phyloP scores from a whole-genome alignment of 2,329 filamentous ascomycete genomes.

The Claviceps paspali region DNA sequence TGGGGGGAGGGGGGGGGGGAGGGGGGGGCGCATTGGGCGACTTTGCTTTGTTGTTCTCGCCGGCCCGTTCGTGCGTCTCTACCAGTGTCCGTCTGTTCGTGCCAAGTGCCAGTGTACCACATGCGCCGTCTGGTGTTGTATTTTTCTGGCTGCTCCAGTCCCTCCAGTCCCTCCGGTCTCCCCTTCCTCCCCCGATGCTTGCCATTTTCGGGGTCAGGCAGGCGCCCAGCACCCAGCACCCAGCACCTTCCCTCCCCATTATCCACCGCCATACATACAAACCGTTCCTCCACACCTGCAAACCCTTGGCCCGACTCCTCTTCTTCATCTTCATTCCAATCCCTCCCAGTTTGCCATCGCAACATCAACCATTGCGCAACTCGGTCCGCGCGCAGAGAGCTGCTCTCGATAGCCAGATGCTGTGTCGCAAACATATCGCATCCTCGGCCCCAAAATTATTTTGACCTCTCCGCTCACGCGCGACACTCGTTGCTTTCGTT shows the following conservation, averaged over 20 bases:
- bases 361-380: conserved; percentile 9
- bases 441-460: conserved; percentile 5
- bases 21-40: no score
- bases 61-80: no score
- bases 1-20: no score
- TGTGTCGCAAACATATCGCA: neutral
- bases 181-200: neutral
- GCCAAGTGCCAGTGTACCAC: neutral
- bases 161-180: neutral
- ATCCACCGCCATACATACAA: conserved; percentile 9
- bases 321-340: conserved; percentile 16
- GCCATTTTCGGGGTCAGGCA: neutral
- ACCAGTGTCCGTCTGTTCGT: neutral
- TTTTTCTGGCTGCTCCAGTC: neutral
- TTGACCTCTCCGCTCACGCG: neutral
- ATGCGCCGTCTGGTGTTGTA: neutral
- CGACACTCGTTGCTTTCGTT: conserved; percentile 5
- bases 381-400: conserved; percentile 4
- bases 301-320: conserved; percentile 12
- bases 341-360: conserved; percentile 17
- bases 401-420: conserved; percentile 2
- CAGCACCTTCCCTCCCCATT: neutral
- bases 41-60: no score
- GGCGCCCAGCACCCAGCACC: neutral
- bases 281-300: conserved; percentile 5